Base-by-base conservation (phyloP, 2,329 filamentous ascomycete genomes). In the Fusarium foetens region DNA sequence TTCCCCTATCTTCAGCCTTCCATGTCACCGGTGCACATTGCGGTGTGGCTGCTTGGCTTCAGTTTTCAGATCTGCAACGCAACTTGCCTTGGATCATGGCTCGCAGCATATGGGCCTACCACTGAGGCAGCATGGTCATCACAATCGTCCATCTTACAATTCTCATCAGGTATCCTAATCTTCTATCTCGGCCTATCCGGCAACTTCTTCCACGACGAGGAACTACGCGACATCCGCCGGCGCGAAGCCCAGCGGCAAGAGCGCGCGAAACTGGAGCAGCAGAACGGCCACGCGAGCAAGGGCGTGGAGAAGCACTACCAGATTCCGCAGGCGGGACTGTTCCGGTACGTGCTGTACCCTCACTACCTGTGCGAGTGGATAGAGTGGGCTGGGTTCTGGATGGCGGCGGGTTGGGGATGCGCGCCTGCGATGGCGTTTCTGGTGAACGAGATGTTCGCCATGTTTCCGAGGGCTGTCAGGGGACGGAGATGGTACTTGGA, bases 301-400 rank as follows among this genome's bases (percentile, higher is more conserved):
- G 67, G 72, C 17, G 80, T 82, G 48, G 88, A 93, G 49, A 97
- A 96, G 83, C 89, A 97, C 68, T 98, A 98, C 80, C 90, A 93
- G 83, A 89, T 99, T 58, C 96, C 96, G 1, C 86, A 93, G 78
- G 92, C 92, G 55, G 94, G 95, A 1, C 83, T 97, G 54, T 99
- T 98, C 83, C 86, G 88, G 73, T 92, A 91, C 77, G 89, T 97
- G 79, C 86, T 98, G 66, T 97, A 92, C 81, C 94, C 96, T 73
- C 96, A 99, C 81, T 99, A 98, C 81, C 86, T 97, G n/a, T 93
- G 92, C 79, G 96, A 99, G 84, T 99, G 96, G 96, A 80, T 97
- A 58, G 96, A 99, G 86, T 99, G 96, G 96, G 81, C 88, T 7
- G 96, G 96, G 0, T 99, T 94, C 81, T 94, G 92, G 85, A 88